phyloP scores from a whole-genome alignment of 202 grass and related monocot genomes.

The Panicum hallii region DNA sequence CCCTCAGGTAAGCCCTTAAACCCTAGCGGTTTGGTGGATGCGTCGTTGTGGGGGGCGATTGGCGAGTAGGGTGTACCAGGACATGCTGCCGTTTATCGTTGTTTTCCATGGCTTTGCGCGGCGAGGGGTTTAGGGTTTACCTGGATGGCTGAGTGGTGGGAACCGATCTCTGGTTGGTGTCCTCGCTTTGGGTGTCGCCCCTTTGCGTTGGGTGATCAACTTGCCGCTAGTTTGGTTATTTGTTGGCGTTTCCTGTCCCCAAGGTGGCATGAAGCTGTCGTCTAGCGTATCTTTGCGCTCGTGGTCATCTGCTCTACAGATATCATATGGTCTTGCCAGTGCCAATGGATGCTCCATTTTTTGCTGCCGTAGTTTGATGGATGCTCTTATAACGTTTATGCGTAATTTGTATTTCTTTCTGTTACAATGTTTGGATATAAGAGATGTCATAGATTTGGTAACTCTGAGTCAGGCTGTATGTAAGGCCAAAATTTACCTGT shows the following conservation, averaged over 20 bases:
- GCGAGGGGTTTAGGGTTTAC: not conserved
- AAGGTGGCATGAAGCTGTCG: not conserved
- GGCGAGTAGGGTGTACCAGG: not conserved
- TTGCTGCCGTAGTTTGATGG: not conserved
- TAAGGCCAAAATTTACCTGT: not conserved
- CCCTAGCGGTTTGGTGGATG: constrained; percentile 28
- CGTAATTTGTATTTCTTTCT: not conserved
- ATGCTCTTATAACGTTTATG: not conserved
- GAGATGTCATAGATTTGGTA: not conserved
- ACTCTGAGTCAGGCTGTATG: not conserved
- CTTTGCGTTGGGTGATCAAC: not conserved
- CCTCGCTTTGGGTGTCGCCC: too few relatives aligned
- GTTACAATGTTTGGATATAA: not conserved
- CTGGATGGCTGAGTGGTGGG: not conserved
- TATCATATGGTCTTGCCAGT: too few relatives aligned
- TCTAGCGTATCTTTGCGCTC: too few relatives aligned
- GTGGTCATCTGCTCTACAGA: too few relatives aligned
- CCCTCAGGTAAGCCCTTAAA: constrained; percentile 42
- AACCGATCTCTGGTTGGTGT: not conserved
- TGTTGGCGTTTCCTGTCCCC: not conserved
- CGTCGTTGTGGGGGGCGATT: not conserved
- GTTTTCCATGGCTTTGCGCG: not conserved
- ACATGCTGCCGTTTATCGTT: not conserved
- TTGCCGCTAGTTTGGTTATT: too few relatives aligned
- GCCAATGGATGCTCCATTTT: not conserved